Evolutionary conservation across 1,284 basidiomycete genomes (phyloP).

Genomic region (Pseudozyma flocculosa): DNA sequence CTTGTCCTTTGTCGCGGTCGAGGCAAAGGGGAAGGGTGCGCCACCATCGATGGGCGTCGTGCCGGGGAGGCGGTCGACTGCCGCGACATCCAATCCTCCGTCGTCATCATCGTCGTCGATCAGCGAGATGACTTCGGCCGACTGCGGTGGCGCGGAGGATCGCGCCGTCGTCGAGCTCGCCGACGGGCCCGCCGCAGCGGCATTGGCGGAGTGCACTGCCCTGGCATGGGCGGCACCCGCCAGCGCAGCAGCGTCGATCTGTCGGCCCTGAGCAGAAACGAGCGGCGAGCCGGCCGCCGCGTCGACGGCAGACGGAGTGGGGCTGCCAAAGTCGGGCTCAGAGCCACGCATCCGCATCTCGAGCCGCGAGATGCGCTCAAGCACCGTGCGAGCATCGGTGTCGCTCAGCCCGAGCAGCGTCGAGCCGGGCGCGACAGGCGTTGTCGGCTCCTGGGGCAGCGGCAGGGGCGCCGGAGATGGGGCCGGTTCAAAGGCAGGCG

Average conservation of each 20-base stretch:
- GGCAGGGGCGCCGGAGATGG: too few species aligned
- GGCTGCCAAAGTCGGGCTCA: conserved; percentile 4
- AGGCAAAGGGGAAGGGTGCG: conserved; percentile 19
- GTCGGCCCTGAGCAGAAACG: conserved; percentile 1
- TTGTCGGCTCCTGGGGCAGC: too few species aligned
- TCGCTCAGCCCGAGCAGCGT: conserved; percentile 27
- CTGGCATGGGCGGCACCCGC: conserved; percentile 10
- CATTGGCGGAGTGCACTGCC: not conserved
- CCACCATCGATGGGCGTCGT: not conserved
- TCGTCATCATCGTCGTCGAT: too few species aligned
- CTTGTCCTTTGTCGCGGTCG: conserved; percentile 13
- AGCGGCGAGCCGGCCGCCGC: too few species aligned
- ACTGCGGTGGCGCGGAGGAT: too few species aligned
- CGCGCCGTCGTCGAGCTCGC: too few species aligned
- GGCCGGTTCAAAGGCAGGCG: conserved; percentile 5
- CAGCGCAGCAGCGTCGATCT: conserved; percentile 17
- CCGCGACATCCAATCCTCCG: too few species aligned
- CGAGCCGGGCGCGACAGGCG: not conserved
- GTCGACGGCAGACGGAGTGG: not conserved
- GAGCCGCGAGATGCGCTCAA: conserved; percentile 39
- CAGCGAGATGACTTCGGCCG: too few species aligned
- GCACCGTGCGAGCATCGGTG: conserved; percentile 38
- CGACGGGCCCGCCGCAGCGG: too few species aligned
- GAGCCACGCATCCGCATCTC: conserved; percentile 28
- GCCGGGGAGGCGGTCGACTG: not conserved